Conservation (phyloP, 1,284 basidiomycete species). For the Pseudozyma hubeiensis region DNA sequence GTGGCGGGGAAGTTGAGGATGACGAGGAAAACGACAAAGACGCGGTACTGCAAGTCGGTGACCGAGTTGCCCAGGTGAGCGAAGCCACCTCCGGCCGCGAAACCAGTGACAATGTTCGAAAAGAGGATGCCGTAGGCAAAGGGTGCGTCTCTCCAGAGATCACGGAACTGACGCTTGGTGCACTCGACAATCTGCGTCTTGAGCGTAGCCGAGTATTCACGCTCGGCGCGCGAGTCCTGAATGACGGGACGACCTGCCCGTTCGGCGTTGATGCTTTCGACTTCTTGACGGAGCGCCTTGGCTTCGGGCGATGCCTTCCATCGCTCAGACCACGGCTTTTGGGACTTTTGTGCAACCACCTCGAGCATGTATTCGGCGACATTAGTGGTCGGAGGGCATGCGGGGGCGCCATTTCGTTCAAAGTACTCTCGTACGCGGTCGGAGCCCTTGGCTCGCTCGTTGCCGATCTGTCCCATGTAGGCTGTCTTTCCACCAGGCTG, state of each 20-base stretch:
- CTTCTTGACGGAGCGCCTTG: conserved; percentile 69
- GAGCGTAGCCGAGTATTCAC: conserved; percentile 74
- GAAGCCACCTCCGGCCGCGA: conserved; percentile 57
- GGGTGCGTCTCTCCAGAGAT: conserved; percentile 76
- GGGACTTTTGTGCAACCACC: conserved; percentile 57
- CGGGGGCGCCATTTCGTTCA: conserved; percentile 52
- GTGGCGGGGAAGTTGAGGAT: conserved; percentile 57
- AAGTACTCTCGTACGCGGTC: conserved; percentile 55
- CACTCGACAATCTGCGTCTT: conserved; percentile 73
- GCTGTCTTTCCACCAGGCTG: conserved; percentile 53
- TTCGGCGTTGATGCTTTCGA: conserved; percentile 70
- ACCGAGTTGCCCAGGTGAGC: conserved; percentile 33
- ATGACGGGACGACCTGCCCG: conserved; percentile 43
- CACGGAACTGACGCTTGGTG: conserved; percentile 73
- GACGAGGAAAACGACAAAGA: conserved; percentile 48
- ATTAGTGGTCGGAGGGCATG: conserved; percentile 52
- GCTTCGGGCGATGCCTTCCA: conserved; percentile 70
- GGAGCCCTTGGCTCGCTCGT: conserved; percentile 31
- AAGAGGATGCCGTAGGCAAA: conserved; percentile 82
- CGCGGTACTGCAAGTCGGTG: conserved; percentile 43
- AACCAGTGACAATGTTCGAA: conserved; percentile 68
- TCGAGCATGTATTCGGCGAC: conserved; percentile 68
- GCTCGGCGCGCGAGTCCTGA: conserved; percentile 59
- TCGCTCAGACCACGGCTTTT: conserved; percentile 44
- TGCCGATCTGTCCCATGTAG: conserved; percentile 57